These are phyloP conservation scores for Conoideocrella luteorostrata DNA, from an alignment of 2,329 filamentous ascomycete species.

Conservation along the genomic window DNA sequence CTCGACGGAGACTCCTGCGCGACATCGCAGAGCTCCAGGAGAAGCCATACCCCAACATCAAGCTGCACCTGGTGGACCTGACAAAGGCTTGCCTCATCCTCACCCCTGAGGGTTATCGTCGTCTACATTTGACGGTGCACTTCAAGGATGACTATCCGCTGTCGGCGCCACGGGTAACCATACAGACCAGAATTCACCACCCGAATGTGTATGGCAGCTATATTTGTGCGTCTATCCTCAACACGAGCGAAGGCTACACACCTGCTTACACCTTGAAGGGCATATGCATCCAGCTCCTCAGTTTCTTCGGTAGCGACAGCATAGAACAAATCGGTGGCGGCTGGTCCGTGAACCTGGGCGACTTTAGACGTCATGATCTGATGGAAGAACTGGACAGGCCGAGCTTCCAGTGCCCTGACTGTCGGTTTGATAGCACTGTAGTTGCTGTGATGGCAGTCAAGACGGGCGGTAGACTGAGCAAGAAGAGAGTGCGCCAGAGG, in stretches of 20 bases:
- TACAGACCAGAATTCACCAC: slow-evolving; percentile 35
- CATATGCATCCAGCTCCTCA: slow-evolving; percentile 44
- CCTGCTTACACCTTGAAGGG: slow-evolving; percentile 44
- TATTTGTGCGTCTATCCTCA: slow-evolving; percentile 42
- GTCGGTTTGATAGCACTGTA: not conserved
- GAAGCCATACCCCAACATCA: slow-evolving; percentile 40
- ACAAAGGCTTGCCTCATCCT: slow-evolving; percentile 36
- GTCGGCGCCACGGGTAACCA: slow-evolving; percentile 29
- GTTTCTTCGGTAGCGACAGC: slow-evolving; percentile 42
- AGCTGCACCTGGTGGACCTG: slow-evolving; percentile 31
- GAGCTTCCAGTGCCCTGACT: not conserved
- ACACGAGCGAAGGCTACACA: slow-evolving; percentile 35
- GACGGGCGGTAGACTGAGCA: not conserved
- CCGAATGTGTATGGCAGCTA: slow-evolving; percentile 38
- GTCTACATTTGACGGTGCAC: slow-evolving; percentile 36
- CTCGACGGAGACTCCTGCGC: slow-evolving; percentile 21
- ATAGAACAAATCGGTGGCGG: slow-evolving; percentile 33
- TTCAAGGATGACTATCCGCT: slow-evolving; percentile 32
- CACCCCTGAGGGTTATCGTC: slow-evolving; percentile 28
- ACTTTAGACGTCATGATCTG: slow-evolving; percentile 13
- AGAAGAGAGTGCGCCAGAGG: not conserved
- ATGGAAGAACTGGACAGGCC: not conserved
- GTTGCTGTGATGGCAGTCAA: not conserved
- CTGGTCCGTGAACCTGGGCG: slow-evolving; percentile 16
- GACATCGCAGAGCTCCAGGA: slow-evolving; percentile 40